phyloP scores from a whole-genome alignment of 768 basidiomycete species.

The Psilocybe azurescens region DNA sequence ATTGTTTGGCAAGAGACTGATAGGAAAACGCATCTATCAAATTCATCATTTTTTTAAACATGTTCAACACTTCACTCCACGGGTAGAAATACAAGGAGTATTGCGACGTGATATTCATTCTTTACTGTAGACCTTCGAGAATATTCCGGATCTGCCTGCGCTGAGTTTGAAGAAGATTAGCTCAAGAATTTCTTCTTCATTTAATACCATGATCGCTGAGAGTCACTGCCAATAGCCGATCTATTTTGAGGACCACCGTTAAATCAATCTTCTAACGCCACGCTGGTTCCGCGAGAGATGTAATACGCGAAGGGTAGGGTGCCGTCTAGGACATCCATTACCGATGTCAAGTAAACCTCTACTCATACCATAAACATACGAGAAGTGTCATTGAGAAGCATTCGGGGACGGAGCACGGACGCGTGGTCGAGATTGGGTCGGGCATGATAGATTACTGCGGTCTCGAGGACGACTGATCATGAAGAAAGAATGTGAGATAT shows the following conservation, averaged over 20 bases:
- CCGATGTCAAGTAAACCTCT: not conserved
- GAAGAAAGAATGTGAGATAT: not conserved
- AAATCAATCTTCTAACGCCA: slow-evolving; percentile 18
- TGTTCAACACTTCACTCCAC: no score
- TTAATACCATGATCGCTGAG: not conserved
- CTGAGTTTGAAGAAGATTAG: not conserved
- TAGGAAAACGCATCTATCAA: no score
- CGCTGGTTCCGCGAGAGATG: slow-evolving; percentile 13
- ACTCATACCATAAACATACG: not conserved
- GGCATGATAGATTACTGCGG: not conserved
- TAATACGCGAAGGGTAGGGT: not conserved
- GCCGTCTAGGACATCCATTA: not conserved
- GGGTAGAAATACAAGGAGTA: no score
- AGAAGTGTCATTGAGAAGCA: not conserved
- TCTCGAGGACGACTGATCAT: not conserved
- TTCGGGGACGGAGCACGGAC: not conserved
- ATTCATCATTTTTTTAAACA: no score
- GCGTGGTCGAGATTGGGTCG: not conserved
- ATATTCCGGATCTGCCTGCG: not conserved
- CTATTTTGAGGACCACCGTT: not conserved
- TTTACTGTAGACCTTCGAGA: not conserved
- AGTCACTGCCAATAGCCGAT: not conserved
- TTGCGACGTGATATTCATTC: no score
- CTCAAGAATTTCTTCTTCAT: not conserved
- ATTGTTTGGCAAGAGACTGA: no score